phyloP scores from a whole-genome alignment of 2,329 filamentous ascomycete species.

The Davidsoniella australis region DNA sequence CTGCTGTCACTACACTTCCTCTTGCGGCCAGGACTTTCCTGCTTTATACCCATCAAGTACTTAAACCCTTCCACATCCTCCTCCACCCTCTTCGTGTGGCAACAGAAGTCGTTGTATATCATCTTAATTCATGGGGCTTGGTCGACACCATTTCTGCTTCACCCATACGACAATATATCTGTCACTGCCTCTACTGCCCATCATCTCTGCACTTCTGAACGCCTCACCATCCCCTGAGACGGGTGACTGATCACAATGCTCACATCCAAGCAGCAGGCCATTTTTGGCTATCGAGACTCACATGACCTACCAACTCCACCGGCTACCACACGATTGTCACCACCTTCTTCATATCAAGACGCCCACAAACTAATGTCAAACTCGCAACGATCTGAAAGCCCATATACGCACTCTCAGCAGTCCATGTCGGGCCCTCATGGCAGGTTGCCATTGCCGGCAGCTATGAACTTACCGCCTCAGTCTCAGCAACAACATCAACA shows the following conservation, averaged over 20 bases:
- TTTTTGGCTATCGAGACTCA: conserved; percentile 42
- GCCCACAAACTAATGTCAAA: conserved; percentile 24
- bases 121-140: too few relatives aligned
- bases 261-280: conserved; percentile 41
- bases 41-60: too few relatives aligned
- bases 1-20: too few relatives aligned
- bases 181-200: not conserved
- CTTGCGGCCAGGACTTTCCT: too few relatives aligned
- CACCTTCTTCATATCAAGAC: conserved; percentile 35
- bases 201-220: not conserved
- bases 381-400: conserved; percentile 25
- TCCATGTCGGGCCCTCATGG: conserved; percentile 54
- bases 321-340: conserved; percentile 36
- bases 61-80: too few relatives aligned
- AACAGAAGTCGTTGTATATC: too few relatives aligned
- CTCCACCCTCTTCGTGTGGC: too few relatives aligned
- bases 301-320: conserved; percentile 46
- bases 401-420: conserved; percentile 28
- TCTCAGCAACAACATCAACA: conserved; percentile 18
- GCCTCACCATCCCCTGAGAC: not conserved
- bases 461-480: conserved; percentile 41
- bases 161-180: not conserved
- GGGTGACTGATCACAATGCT: conserved; percentile 33
- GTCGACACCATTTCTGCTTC: not conserved
- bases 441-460: conserved; percentile 50